phyloP scores from a whole-genome alignment of 768 basidiomycete genomes.

The Pseudohyphozyma bogoriensis region DNA sequence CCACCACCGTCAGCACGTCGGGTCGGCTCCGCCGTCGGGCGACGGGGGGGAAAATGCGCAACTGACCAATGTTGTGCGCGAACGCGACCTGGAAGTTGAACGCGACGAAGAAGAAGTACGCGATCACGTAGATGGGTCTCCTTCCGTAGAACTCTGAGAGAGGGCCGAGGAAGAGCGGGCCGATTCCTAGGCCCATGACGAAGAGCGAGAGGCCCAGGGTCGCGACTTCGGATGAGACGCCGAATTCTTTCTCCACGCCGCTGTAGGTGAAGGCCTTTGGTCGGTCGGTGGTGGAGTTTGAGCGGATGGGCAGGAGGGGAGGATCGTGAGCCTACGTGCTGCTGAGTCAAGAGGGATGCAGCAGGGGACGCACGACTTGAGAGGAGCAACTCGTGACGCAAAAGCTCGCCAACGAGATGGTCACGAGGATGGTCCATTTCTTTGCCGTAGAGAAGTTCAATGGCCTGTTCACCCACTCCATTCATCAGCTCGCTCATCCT shows the following conservation, averaged over 20 bases:
- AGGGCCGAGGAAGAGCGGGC: slow-evolving; percentile 22
- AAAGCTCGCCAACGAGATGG: neutral
- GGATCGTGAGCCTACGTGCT: neutral
- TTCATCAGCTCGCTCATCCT: neutral
- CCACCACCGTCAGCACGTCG: too few relatives aligned
- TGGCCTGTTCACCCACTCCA: slow-evolving; percentile 3
- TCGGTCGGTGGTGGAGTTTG: too few relatives aligned
- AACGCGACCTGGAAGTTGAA: slow-evolving; percentile 67
- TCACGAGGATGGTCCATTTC: slow-evolving; percentile 32
- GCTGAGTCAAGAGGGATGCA: neutral
- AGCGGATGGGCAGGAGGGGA: too few relatives aligned
- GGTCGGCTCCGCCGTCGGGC: too few relatives aligned
- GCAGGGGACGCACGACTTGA: slow-evolving; percentile 33
- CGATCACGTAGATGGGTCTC: slow-evolving; percentile 42
- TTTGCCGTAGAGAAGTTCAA: slow-evolving; percentile 11
- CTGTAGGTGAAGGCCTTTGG: slow-evolving; percentile 52
- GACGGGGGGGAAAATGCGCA: too few relatives aligned
- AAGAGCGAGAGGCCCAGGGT: slow-evolving; percentile 30
- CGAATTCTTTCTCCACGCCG: slow-evolving; percentile 48
- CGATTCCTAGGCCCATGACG: slow-evolving; percentile 23
- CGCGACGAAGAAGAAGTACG: slow-evolving; percentile 18
- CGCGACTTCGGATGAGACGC: slow-evolving; percentile 49
- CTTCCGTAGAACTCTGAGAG: slow-evolving; percentile 36
- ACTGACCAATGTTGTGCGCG: slow-evolving; percentile 51
- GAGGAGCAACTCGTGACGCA: slow-evolving; percentile 39